phyloP scores from a whole-genome alignment of 345 rosid genomes.

The Euclidium syriacum region DNA sequence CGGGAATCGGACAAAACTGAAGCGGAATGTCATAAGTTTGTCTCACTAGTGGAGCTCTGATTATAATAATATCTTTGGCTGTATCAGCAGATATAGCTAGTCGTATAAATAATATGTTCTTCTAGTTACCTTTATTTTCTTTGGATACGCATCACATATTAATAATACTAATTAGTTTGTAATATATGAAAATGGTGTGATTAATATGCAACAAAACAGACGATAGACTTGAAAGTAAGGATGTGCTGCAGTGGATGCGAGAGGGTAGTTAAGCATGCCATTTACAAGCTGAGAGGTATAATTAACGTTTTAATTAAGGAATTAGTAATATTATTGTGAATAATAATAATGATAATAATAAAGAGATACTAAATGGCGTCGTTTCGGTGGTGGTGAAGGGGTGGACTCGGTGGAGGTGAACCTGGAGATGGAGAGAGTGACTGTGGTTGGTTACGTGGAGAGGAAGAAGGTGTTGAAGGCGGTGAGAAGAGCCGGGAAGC shows the following conservation, averaged over 20 bases:
- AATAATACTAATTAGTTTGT: not conserved
- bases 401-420: slow-evolving; percentile 82
- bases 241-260: slow-evolving; percentile 98
- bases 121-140: not conserved
- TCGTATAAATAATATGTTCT: not conserved
- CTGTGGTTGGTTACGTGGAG: slow-evolving; percentile 80
- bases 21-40: slow-evolving; percentile 24
- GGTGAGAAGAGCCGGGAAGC: slow-evolving; percentile 81
- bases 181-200: slow-evolving; percentile 3
- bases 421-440: slow-evolving; percentile 70
- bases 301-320: not conserved
- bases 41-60: slow-evolving; percentile 28
- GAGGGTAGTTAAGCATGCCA: slow-evolving; percentile 80
- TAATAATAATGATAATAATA: too few relatives aligned
- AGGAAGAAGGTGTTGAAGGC: slow-evolving; percentile 80
- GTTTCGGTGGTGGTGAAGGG: slow-evolving; percentile 36
- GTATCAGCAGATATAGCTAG: not conserved
- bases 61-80: slow-evolving; percentile 14
- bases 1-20: slow-evolving; percentile 26
- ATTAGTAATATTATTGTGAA: not conserved
- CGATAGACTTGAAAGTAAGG: slow-evolving; percentile 86
- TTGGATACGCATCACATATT: not conserved
- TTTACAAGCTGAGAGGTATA: slow-evolving; percentile 87
- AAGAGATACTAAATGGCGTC: not conserved
- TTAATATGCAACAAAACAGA: slow-evolving; percentile 50